phyloP scores from a whole-genome alignment of 2,329 filamentous ascomycete species.

The Verruconis gallopava region DNA sequence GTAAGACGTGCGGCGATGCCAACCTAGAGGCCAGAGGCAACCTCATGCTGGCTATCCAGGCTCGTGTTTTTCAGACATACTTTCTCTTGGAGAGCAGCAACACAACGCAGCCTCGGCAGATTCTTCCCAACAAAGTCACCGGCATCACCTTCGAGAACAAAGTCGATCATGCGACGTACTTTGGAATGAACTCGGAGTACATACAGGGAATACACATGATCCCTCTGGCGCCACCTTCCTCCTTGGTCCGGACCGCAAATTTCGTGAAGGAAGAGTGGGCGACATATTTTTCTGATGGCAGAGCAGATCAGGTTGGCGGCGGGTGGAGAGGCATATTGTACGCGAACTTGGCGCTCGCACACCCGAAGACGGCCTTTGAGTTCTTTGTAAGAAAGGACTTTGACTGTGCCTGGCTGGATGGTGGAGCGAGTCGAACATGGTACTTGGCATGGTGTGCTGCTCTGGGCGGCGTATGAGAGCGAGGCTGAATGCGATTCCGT shows the following conservation, averaged over 20 bases:
- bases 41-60: constrained; percentile 68
- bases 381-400: constrained; percentile 62
- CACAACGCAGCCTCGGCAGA: constrained; percentile 57
- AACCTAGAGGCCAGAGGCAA: constrained; percentile 71
- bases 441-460: constrained; percentile 69
- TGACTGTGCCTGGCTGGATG: constrained; percentile 59
- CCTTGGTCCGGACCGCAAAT: constrained; percentile 48
- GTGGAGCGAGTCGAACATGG: constrained; percentile 74
- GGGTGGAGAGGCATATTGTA: constrained; percentile 82
- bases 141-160: constrained; percentile 86
- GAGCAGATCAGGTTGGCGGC: constrained; percentile 51
- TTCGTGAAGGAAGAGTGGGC: constrained; percentile 67
- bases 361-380: constrained; percentile 54
- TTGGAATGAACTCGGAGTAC: constrained; percentile 18
- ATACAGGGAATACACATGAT: constrained; percentile 68
- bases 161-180: constrained; percentile 61
- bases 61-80: constrained; percentile 62
- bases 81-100: constrained; percentile 69
- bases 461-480: background rate
- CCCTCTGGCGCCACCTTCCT: constrained; percentile 55
- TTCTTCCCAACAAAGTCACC: constrained; percentile 62
- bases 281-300: constrained; percentile 57
- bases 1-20: constrained; percentile 57
- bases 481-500: too few relatives aligned
- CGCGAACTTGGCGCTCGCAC: constrained; percentile 66